Base-by-base conservation (phyloP, 2,329 filamentous ascomycete species). In the Grosmannia serpens region DNA sequence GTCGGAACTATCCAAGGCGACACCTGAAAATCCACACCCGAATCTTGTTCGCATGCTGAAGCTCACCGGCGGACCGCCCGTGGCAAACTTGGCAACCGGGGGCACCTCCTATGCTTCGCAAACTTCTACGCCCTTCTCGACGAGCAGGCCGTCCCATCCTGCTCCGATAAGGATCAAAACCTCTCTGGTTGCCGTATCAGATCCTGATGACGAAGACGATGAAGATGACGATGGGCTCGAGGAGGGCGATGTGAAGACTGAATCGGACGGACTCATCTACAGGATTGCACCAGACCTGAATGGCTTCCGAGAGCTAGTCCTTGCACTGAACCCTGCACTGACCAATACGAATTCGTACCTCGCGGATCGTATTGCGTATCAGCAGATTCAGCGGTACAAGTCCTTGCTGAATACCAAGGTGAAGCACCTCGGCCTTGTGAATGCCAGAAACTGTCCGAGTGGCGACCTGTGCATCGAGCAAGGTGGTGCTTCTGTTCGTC, bases 341-440 rank as follows among this genome's bases (percentile, higher is more conserved):
- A 75, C 63, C 10, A 76, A 77, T 10, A 77, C 67, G 4, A 78
- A 80, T 65, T 72, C 66, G 35, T 85, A 84, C 70, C 77, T 96
- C 62, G 81, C 92, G 17, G 87, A 94, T 33, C 85, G 91, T 52
- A 87, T 96, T 64, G 88, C 88, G 0, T 82, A 89, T 63, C 90
- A 95, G 66, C 89, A 96, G 69, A 75, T 86, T 53, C 76, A 84
- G 60, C 83, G 91, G 58, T 95, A 91, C 71, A 94, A 91, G 70
- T 81, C 82, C 31, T 75, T 96, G 20, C 75, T 92, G 33, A 85
- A 83, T 44, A 75, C 79, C 62, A 87, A 84, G 67, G 77, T 89
- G 58, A 86, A 86, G 65, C 91, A 96, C 67, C 74, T 84, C 1
- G 77, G 80, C 53, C 76, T 78, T 3, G 81, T 86, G 1, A 75